Evolutionary conservation across 768 basidiomycete species (phyloP).

Genomic region (Podaxis rugospora): DNA sequence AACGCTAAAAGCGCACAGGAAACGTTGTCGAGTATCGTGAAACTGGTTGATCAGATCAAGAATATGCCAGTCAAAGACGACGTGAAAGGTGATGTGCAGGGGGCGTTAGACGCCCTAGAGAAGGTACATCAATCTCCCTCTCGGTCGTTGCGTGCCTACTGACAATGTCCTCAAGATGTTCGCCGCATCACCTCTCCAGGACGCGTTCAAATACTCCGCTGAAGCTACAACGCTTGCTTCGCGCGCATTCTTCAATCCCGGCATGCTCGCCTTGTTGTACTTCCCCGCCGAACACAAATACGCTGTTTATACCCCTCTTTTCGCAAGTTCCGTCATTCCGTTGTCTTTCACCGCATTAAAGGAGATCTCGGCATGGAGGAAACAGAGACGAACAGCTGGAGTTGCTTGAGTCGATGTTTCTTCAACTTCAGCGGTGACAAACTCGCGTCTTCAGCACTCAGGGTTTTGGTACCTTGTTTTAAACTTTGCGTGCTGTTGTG

Average conservation of each 20-base stretch:
- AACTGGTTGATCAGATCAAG: constrained; percentile 78
- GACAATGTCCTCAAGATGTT: constrained; percentile 32
- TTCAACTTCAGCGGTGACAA: background rate
- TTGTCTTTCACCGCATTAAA: constrained; percentile 68
- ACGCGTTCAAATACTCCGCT: constrained; percentile 55
- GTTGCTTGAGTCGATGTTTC: background rate
- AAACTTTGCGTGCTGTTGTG: no score
- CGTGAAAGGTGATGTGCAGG: constrained; percentile 69
- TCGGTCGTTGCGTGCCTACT: background rate
- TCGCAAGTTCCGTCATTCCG: constrained; percentile 87
- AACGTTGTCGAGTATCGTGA: constrained; percentile 77
- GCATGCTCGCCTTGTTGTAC: constrained; percentile 93
- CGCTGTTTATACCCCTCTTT: constrained; percentile 93
- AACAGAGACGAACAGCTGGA: constrained; percentile 16
- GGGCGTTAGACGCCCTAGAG: constrained; percentile 68
- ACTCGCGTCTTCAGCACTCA: background rate
- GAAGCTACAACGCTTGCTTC: constrained; percentile 64
- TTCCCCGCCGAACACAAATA: constrained; percentile 98
- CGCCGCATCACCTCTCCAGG: constrained; percentile 32
- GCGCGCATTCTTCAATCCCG: constrained; percentile 93
- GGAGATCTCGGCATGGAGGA: constrained; percentile 67
- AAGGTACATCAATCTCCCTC: constrained; percentile 41
- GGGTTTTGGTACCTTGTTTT: background rate
- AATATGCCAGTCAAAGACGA: constrained; percentile 88
- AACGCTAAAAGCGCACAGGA: constrained; percentile 66